Conservation (phyloP, 2,329 filamentous ascomycete species). For the Fusarium albidum region DNA sequence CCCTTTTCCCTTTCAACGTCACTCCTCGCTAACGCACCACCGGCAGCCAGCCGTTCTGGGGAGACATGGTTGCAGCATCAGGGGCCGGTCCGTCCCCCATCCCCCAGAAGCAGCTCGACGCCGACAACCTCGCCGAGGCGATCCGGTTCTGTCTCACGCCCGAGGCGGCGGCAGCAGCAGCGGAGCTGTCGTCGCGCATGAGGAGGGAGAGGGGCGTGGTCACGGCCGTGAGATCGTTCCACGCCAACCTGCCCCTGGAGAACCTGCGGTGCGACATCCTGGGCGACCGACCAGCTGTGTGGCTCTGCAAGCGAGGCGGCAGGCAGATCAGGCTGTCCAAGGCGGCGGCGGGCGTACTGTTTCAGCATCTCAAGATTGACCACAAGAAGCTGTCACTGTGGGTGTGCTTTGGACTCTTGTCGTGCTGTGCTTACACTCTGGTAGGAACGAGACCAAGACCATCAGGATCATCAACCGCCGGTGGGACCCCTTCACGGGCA, state of each 20-base stretch:
- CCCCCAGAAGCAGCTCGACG: conserved; percentile 17
- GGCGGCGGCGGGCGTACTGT: conserved; percentile 23
- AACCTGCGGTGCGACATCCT: conserved; percentile 28
- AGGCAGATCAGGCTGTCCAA: conserved; percentile 25
- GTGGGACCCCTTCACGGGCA: conserved; percentile 32
- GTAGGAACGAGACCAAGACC: conserved; percentile 22
- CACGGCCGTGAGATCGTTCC: conserved; percentile 33
- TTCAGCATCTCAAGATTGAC: conserved; percentile 8
- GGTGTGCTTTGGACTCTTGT: fast-evolving
- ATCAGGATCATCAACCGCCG: conserved; percentile 23
- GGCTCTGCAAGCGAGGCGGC: conserved; percentile 10
- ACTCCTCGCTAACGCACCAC: background rate
- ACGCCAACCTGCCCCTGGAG: conserved; percentile 32
- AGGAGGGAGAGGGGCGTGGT: conserved; percentile 23
- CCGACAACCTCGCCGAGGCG: conserved; percentile 15
- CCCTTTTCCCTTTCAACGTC: background rate
- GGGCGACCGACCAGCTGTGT: conserved; percentile 8
- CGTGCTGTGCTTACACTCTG: background rate
- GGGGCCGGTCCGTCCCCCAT: conserved; percentile 26
- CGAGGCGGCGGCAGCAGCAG: conserved; percentile 15
- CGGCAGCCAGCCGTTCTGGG: conserved; percentile 27
- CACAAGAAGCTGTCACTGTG: conserved; percentile 23
- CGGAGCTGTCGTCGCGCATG: conserved; percentile 20
- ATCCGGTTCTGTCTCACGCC: conserved; percentile 22
- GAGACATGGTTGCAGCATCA: conserved; percentile 14